These are phyloP conservation scores for Striga asiatica DNA, from an alignment of 257 asterid genomes.

Conservation along the genomic window DNA sequence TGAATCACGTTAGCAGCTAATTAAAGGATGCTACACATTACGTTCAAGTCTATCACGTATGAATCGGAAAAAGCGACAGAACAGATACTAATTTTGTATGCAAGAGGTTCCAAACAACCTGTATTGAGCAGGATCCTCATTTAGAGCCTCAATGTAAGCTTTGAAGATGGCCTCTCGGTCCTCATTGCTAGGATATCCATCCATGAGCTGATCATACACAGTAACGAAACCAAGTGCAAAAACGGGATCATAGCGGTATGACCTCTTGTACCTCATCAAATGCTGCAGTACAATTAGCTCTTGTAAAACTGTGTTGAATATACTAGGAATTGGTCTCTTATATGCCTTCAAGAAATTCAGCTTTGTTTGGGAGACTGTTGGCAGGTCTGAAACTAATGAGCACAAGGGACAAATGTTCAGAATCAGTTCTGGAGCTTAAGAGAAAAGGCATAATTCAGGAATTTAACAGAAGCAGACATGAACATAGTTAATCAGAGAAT, in stretches of 20 bases:
- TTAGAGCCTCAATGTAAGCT: slow-evolving; percentile 68
- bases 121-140: slow-evolving; percentile 80
- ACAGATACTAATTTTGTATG: not conserved
- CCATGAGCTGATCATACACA: slow-evolving; percentile 88
- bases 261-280: slow-evolving; percentile 69
- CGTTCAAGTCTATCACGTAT: not conserved
- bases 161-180: slow-evolving; percentile 75
- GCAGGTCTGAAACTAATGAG: slow-evolving; percentile 48
- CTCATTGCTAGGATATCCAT: slow-evolving; percentile 74
- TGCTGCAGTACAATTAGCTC: slow-evolving; percentile 95
- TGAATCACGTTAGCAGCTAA: not conserved
- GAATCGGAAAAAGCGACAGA: not conserved
- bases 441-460: not conserved
- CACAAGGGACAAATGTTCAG: slow-evolving; percentile 8
- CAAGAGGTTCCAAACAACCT: slow-evolving; percentile 33
- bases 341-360: slow-evolving; percentile 69
- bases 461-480: not conserved
- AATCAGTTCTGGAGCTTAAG: not conserved
- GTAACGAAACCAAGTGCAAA: slow-evolving; percentile 94
- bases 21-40: not conserved
- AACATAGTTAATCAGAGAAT: not conserved
- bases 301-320: slow-evolving; percentile 78
- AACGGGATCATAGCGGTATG: slow-evolving; percentile 75
- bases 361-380: slow-evolving; percentile 80
- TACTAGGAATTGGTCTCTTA: slow-evolving; percentile 83